Conservation (phyloP, 2,329 filamentous ascomycete genomes). For the Diaporthe citri region DNA sequence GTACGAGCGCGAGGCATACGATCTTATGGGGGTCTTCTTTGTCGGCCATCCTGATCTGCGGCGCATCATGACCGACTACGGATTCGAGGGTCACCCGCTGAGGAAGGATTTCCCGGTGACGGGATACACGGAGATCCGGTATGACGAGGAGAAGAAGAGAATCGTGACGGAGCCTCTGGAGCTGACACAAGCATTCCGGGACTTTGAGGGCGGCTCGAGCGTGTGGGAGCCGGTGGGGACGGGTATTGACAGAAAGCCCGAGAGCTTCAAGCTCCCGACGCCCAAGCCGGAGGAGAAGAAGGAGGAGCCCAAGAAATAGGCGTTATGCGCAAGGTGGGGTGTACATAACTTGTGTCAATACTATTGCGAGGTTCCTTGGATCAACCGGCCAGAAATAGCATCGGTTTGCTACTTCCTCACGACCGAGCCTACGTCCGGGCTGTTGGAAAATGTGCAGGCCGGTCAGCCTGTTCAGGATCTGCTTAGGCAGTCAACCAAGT, state of each 20-base stretch:
- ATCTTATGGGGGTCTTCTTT: slow-evolving; percentile 98
- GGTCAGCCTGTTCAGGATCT: neutral
- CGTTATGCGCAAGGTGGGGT: slow-evolving; percentile 38
- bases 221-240: slow-evolving; percentile 75
- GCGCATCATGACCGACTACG: slow-evolving; percentile 99
- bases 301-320: slow-evolving; percentile 92
- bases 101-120: slow-evolving; percentile 98
- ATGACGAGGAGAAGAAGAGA: slow-evolving; percentile 99
- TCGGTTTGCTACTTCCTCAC: neutral
- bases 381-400: neutral
- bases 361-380: slow-evolving; percentile 20
- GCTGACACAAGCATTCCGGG: slow-evolving; percentile 97
- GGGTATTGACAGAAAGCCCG: slow-evolving; percentile 84
- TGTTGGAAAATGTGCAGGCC: too few relatives aligned
- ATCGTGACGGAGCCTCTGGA: slow-evolving; percentile 98
- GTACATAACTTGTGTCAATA: slow-evolving; percentile 48
- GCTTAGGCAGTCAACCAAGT: neutral
- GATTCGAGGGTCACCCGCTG: slow-evolving; percentile 96
- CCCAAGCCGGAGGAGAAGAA: slow-evolving; percentile 95
- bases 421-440: too few relatives aligned
- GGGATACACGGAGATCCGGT: slow-evolving; percentile 97
- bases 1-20: slow-evolving; percentile 98
- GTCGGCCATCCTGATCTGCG: slow-evolving; percentile 93
- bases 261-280: slow-evolving; percentile 92
- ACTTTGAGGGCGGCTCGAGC: slow-evolving; percentile 91